These are phyloP conservation scores for Leccinum ponderosum DNA, from an alignment of 1,284 basidiomycete genomes.

Conservation along the genomic window DNA sequence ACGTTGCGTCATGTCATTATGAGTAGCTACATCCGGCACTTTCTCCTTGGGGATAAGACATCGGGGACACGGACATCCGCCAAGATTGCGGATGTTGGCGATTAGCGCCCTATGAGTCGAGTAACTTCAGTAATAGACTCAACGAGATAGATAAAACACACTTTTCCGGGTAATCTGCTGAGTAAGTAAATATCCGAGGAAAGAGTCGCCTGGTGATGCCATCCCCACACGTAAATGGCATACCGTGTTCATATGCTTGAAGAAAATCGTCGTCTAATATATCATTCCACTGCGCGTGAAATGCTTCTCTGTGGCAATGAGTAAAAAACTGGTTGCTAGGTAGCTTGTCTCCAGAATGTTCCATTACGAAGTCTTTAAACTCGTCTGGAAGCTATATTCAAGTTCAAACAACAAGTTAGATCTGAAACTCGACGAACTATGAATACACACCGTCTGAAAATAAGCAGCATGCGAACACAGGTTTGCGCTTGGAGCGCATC, in stretches of 20 bases:
- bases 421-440: not conserved
- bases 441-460: not conserved
- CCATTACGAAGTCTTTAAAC: not conserved
- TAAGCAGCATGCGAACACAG: not conserved
- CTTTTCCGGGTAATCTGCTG: not conserved
- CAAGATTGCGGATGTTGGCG: not conserved
- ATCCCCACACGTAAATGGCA: not conserved
- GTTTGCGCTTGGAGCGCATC: not conserved
- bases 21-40: not conserved
- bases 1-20: too few relatives aligned
- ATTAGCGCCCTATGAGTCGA: not conserved
- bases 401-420: not conserved
- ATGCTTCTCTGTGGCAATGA: not conserved
- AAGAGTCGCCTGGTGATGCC: not conserved
- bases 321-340: not conserved
- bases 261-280: not conserved
- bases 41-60: not conserved
- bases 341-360: not conserved
- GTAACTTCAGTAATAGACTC: not conserved
- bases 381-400: not conserved
- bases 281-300: not conserved
- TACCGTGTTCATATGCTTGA: not conserved
- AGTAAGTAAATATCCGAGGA: not conserved
- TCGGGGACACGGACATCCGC: not conserved
- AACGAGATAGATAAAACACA: not conserved